These are phyloP conservation scores for Pisolithus thermaeus DNA, from an alignment of 1,284 basidiomycete species.

Conservation along the genomic window DNA sequence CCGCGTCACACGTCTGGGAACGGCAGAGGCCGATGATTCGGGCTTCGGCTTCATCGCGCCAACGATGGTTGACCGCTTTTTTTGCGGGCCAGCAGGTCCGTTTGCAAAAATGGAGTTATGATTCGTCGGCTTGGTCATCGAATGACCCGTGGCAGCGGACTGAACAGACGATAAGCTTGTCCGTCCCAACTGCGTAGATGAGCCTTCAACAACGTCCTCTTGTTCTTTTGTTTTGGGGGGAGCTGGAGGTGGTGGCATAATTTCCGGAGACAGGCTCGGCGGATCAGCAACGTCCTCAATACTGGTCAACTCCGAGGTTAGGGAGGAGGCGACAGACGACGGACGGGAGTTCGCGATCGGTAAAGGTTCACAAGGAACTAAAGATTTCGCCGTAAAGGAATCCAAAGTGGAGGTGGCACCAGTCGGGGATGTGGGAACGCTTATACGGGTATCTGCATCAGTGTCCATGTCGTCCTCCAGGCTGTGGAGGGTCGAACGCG, in stretches of 20 bases:
- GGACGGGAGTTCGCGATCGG: conserved; percentile 1
- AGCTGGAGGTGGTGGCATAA: conserved; percentile 3
- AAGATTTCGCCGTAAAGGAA: background rate
- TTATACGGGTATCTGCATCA: background rate
- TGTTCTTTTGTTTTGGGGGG: background rate
- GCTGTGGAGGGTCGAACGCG: background rate
- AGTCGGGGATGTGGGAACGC: conserved; percentile 1
- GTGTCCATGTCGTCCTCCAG: background rate
- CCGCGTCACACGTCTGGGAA: conserved; percentile 21
- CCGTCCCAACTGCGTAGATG: background rate
- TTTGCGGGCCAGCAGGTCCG: background rate
- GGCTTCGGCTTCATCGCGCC: conserved; percentile 14
- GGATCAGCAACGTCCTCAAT: background rate
- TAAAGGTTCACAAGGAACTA: background rate
- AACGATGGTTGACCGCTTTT: conserved; percentile 1
- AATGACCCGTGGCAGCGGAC: background rate
- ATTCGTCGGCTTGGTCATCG: background rate
- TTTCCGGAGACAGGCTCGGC: background rate
- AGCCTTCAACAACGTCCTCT: background rate
- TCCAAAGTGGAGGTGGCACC: conserved; percentile 1
- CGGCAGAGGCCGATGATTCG: conserved; percentile 6
- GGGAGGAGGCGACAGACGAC: background rate
- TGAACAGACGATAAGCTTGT: background rate
- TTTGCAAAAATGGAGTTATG: background rate
- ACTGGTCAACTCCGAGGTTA: background rate